A percentile compares a stretch with the other conserved stretches of the same genome.
phyloP scores from a whole-genome alignment of 805 yeast genomes.

The Candida silvatica region DNA sequence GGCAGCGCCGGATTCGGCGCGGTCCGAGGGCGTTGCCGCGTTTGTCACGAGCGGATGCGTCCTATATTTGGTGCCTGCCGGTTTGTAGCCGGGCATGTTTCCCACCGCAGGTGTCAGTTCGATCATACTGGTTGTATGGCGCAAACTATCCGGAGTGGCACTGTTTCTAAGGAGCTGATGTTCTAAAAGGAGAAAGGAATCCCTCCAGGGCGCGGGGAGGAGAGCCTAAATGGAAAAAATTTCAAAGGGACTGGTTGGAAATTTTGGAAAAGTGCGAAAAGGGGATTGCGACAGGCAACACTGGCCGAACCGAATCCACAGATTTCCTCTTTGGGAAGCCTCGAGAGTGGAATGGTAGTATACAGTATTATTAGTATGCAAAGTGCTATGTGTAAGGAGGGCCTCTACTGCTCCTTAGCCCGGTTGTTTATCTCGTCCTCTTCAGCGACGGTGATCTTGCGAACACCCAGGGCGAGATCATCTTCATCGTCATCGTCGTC shows the following conservation, averaged over 20 bases:
- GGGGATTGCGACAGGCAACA: no score
- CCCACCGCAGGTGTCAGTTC: neutral
- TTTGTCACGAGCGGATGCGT: constrained; percentile 1
- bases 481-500: constrained; percentile 8
- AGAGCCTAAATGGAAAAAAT: neutral
- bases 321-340: no score
- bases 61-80: neutral
- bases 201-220: no score
- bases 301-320: no score
- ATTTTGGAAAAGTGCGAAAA: no score
- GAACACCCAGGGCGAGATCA: constrained; percentile 14
- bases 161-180: neutral
- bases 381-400: neutral
- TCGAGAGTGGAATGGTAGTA: no score
- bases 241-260: no score
- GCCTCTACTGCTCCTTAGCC: constrained; percentile 1
- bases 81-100: neutral
- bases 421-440: constrained; percentile 21
- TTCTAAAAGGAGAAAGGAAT: neutral
- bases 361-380: neutral
- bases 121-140: neutral
- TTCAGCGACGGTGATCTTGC: constrained; percentile 24
- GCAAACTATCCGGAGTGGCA: no score
- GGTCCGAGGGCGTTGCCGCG: neutral
- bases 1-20: neutral